Base-by-base conservation (phyloP, 768 basidiomycete genomes). In the Chiua virens region DNA sequence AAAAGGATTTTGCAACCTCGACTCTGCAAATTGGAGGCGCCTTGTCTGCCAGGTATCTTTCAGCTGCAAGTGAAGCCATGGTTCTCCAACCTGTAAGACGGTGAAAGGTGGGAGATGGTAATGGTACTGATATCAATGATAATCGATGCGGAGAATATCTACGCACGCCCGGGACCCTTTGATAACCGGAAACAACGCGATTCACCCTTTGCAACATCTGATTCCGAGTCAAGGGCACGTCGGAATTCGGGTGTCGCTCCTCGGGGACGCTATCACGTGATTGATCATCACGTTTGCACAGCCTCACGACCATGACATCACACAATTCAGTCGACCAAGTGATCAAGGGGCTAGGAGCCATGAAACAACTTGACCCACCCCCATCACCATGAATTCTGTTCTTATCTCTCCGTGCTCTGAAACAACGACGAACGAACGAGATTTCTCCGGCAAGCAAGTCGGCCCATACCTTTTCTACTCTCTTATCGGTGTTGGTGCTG, bases 11-110 rank as follows among this genome's bases (percentile, higher is more conserved):
- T 36, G 73, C 78, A 35, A 90, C 79, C 42, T 86, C 78, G 46
- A 94, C 73, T 49, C 81, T 75, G 66, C 89, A 91, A 47, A 90
- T 70, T 15, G 91, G 92, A n/a, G 88, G 79, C 13, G 75, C 67
- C n/a, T 74, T 75, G 72, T 94, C 91, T 32, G 90, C 86, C 38
- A 89, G 71, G 69, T 86, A 92, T 38, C 82, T 80, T 58, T 87
- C 86, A 13, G 74, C 49, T 27, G 70, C 52, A 38, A 70, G 61
- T 50, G 67, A 71, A 25, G 64, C 63, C 71, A 74, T 74, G 9
- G 61, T 67, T 59, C 56, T 60, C 30, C 22, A 30, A 18, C 45
- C 36, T 9, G 47, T 46, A 28, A 28, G 35, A 35, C 8, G 27
- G 36, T 18, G 21, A 39, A 42, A 17, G 3, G 45, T 34, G 2